phyloP scores from a whole-genome alignment of 441 rosid species.

The Capsella rubella region DNA sequence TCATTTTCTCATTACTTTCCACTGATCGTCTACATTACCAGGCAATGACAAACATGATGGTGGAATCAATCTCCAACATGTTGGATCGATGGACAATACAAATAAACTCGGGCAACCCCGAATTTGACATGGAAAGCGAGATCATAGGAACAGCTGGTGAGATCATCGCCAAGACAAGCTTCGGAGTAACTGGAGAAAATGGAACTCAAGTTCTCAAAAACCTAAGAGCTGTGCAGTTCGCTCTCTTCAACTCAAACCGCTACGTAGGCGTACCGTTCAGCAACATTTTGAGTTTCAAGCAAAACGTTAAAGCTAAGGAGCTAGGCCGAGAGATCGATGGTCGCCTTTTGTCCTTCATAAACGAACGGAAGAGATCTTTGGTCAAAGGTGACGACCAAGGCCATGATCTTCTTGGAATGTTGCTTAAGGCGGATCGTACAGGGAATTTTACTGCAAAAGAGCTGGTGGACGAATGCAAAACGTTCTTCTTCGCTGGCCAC shows the following conservation, averaged over 20 bases:
- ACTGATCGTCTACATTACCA: conserved; percentile 20
- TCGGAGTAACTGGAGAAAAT: conserved; percentile 67
- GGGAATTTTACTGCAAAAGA: conserved; percentile 60
- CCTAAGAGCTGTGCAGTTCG: conserved; percentile 71
- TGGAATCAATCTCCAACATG: conserved; percentile 76
- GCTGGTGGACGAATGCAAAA: conserved; percentile 91
- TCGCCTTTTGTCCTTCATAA: conserved; percentile 66
- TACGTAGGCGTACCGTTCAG: conserved; percentile 88
- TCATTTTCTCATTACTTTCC: conserved; percentile 35
- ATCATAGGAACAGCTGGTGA: conserved; percentile 78
- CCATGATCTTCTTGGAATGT: conserved; percentile 67
- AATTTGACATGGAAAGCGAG: conserved; percentile 77
- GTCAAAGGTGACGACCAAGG: conserved; percentile 31
- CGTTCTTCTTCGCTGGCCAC: conserved; percentile 95
- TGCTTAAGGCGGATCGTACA: conserved; percentile 55
- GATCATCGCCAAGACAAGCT: conserved; percentile 87
- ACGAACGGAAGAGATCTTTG: conserved; percentile 49
- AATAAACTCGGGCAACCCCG: conserved; percentile 55
- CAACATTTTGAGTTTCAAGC: conserved; percentile 57
- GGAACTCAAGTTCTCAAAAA: conserved; percentile 69
- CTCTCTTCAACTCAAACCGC: conserved; percentile 77
- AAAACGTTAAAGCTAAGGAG: conserved; percentile 60
- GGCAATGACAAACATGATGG: conserved; percentile 78
- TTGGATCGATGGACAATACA: conserved; percentile 56
- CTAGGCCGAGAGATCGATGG: conserved; percentile 79